These are phyloP conservation scores for Tolypocladium nubicola DNA, from an alignment of 2,329 filamentous ascomycete species.

Conservation along the genomic window DNA sequence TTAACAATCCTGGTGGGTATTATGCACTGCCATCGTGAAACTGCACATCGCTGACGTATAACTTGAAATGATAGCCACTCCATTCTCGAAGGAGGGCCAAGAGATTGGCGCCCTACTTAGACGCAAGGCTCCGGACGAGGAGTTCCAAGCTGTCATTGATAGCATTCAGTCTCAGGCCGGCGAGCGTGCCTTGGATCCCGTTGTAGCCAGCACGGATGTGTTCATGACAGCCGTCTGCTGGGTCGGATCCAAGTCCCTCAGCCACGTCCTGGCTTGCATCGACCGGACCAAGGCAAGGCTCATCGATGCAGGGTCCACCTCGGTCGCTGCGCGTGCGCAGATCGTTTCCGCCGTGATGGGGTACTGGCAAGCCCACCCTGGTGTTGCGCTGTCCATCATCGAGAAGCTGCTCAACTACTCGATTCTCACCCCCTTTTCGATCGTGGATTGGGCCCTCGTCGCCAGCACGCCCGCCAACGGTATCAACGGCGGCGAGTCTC, in stretches of 20 bases:
- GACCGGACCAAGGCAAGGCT: constrained; percentile 89
- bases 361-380: constrained; percentile 90
- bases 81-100: constrained; percentile 75
- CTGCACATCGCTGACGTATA: background rate
- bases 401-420: constrained; percentile 97
- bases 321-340: constrained; percentile 68
- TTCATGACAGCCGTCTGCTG: constrained; percentile 91
- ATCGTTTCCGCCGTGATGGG: constrained; percentile 84
- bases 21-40: background rate
- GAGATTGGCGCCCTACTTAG: constrained; percentile 70
- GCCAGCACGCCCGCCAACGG: constrained; percentile 38
- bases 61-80: constrained; percentile 43
- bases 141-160: constrained; percentile 73
- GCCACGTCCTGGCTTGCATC: constrained; percentile 90
- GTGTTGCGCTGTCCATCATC: constrained; percentile 82
- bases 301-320: constrained; percentile 64
- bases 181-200: constrained; percentile 61
- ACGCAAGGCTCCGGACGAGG: constrained; percentile 75
- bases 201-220: constrained; percentile 82
- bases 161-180: constrained; percentile 71
- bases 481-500: constrained; percentile 46
- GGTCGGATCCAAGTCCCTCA: constrained; percentile 90
- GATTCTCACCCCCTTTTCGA: constrained; percentile 74
- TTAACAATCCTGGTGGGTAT: constrained; percentile 57
- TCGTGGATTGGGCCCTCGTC: constrained; percentile 82